Conservation (phyloP, 352 stramenopile genomes). For the Phytophthora parvispora region DNA sequence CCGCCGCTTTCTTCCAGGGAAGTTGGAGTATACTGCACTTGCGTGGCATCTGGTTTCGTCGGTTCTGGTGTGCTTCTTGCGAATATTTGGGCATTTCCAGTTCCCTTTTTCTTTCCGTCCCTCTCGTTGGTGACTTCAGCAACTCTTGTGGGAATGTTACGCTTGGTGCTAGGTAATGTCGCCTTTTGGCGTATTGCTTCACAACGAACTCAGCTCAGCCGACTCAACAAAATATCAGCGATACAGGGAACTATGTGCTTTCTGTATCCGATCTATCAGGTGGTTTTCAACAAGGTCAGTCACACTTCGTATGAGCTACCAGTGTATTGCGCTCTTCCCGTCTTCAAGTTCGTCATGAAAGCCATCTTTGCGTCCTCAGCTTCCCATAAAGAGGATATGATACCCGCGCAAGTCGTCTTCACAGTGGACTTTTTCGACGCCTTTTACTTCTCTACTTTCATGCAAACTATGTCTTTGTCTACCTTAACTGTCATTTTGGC, state of each 20-base stretch:
- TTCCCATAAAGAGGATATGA: too few species aligned
- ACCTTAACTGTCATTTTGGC: too few species aligned
- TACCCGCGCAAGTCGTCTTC: too few species aligned
- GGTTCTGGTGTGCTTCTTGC: background rate
- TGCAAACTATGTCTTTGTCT: too few species aligned
- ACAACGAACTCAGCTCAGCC: background rate
- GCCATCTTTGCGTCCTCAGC: background rate
- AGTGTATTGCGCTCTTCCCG: background rate
- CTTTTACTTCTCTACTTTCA: too few species aligned
- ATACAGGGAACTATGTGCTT: background rate
- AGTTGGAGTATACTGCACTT: background rate
- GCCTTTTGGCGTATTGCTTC: background rate
- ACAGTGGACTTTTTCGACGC: too few species aligned
- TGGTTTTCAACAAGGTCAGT: background rate
- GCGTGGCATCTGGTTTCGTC: background rate
- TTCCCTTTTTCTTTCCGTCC: background rate
- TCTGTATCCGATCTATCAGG: background rate
- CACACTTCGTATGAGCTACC: background rate
- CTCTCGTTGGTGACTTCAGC: background rate
- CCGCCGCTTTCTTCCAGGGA: background rate
- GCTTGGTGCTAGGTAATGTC: background rate
- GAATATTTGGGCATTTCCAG: background rate
- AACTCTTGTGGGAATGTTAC: background rate
- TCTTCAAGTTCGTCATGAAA: constrained; percentile 1
- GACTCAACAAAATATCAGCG: background rate